A percentile compares a stretch with the other conserved stretches of the same genome.
phyloP scores from a whole-genome alignment of 805 yeast species.

The Myxozyma monticola region DNA sequence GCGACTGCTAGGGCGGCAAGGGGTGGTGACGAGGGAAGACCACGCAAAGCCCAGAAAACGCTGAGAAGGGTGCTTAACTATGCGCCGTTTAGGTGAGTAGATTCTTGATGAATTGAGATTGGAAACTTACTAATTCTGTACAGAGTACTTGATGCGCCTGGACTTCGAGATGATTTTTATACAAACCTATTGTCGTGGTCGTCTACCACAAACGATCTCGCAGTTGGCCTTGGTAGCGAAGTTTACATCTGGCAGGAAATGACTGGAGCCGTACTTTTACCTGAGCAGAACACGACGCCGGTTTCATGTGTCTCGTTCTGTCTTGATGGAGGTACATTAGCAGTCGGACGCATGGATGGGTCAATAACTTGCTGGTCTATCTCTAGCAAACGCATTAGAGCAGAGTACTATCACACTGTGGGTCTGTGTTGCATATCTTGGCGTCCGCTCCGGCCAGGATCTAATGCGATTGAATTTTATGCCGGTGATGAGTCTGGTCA shows the following conservation, averaged over 20 bases:
- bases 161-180: constrained; percentile 73
- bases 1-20: constrained; percentile 16
- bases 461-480: constrained; percentile 18
- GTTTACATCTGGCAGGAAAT: constrained; percentile 65
- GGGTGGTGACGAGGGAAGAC: not conserved
- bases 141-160: constrained; percentile 66
- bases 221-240: constrained; percentile 63
- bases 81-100: constrained; percentile 22
- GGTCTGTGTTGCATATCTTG: constrained; percentile 33
- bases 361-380: constrained; percentile 47
- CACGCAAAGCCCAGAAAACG: not conserved
- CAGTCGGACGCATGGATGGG: constrained; percentile 63
- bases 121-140: constrained; percentile 36
- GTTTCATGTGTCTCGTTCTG: constrained; percentile 51
- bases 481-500: constrained; percentile 35
- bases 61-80: constrained; percentile 13
- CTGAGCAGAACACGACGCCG: constrained; percentile 40
- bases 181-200: constrained; percentile 78
- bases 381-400: constrained; percentile 8
- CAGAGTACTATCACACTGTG: constrained; percentile 25
- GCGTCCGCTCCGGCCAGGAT: constrained; percentile 21
- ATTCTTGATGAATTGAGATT: not conserved
- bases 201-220: constrained; percentile 47
- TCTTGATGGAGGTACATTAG: constrained; percentile 49
- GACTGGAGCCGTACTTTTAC: constrained; percentile 49